phyloP scores from a whole-genome alignment of 352 stramenopile genomes.

The Pythium angustatum region DNA sequence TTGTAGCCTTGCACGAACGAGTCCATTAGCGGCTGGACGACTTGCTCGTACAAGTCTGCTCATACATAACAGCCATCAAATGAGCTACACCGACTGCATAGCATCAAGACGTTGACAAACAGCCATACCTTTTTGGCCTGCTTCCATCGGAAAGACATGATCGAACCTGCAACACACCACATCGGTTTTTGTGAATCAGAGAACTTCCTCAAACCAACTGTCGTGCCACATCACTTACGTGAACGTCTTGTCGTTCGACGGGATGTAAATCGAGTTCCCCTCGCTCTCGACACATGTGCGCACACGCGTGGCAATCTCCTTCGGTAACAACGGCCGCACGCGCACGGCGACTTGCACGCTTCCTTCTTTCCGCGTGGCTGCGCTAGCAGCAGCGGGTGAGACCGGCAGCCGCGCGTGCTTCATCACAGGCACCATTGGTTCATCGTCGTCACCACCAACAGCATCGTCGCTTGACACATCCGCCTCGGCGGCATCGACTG shows the following conservation, averaged over 20 bases:
- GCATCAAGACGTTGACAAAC: neutral
- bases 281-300: slow-evolving; percentile 44
- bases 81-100: neutral
- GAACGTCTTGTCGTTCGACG: slow-evolving; percentile 52
- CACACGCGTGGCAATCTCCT: slow-evolving; percentile 62
- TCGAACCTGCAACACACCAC: slow-evolving; percentile 55
- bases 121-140: slow-evolving; percentile 49
- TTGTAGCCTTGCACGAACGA: slow-evolving; percentile 90
- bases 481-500: neutral
- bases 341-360: slow-evolving; percentile 80
- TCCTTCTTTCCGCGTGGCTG: slow-evolving; percentile 45
- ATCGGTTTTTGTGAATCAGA: no score
- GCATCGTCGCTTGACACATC: neutral
- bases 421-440: neutral
- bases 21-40: slow-evolving; percentile 74
- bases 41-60: slow-evolving; percentile 67
- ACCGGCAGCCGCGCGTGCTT: neutral
- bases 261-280: slow-evolving; percentile 42
- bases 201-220: neutral
- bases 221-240: slow-evolving; percentile 41
- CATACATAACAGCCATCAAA: neutral
- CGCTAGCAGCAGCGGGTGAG: neutral
- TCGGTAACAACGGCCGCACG: slow-evolving; percentile 75
- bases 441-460: neutral
- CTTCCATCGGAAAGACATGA: slow-evolving; percentile 67